phyloP scores from a whole-genome alignment of 1,139 yeast species.

The Candida tropicalis region DNA sequence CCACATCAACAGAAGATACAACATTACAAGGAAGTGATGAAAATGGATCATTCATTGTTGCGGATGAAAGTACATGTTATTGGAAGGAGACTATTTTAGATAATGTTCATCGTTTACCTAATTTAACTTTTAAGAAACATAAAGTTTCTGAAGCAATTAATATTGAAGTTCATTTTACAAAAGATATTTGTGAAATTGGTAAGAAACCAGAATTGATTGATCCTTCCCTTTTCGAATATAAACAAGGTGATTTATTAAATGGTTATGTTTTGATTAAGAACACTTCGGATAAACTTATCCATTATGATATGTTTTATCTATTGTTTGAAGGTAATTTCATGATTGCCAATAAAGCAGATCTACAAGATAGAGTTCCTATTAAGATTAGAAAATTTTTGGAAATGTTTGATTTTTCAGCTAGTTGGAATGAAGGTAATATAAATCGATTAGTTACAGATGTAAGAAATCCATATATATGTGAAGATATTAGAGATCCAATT shows the following conservation, averaged over 20 bases:
- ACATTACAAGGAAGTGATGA: not conserved
- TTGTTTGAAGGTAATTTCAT: slow-evolving; percentile 41
- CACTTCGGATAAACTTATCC: slow-evolving; percentile 26
- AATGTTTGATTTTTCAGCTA: slow-evolving; percentile 48
- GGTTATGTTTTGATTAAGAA: slow-evolving; percentile 39
- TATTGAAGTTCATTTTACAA: slow-evolving; percentile 36
- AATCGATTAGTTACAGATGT: slow-evolving; percentile 36
- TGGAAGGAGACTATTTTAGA: slow-evolving; percentile 46
- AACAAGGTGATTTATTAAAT: slow-evolving; percentile 44
- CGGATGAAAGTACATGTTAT: slow-evolving; percentile 34
- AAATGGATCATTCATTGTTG: slow-evolving; percentile 15
- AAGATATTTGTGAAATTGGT: slow-evolving; percentile 36
- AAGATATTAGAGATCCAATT: slow-evolving; percentile 24
- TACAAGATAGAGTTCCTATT: slow-evolving; percentile 18
- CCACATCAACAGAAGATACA: slow-evolving; percentile 1
- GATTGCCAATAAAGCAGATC: slow-evolving; percentile 18
- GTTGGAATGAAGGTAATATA: slow-evolving; percentile 36
- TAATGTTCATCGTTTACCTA: slow-evolving; percentile 38
- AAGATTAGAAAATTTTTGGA: slow-evolving; percentile 27
- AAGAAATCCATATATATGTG: slow-evolving; percentile 21
- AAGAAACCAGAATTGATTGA: slow-evolving; percentile 33
- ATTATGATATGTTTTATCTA: slow-evolving; percentile 46
- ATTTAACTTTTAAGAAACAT: slow-evolving; percentile 34
- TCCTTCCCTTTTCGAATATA: slow-evolving; percentile 38
- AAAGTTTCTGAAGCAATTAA: slow-evolving; percentile 29